Conservation (phyloP, 1,284 basidiomycete species). For the Cutaneotrichosporon curvatum region DNA sequence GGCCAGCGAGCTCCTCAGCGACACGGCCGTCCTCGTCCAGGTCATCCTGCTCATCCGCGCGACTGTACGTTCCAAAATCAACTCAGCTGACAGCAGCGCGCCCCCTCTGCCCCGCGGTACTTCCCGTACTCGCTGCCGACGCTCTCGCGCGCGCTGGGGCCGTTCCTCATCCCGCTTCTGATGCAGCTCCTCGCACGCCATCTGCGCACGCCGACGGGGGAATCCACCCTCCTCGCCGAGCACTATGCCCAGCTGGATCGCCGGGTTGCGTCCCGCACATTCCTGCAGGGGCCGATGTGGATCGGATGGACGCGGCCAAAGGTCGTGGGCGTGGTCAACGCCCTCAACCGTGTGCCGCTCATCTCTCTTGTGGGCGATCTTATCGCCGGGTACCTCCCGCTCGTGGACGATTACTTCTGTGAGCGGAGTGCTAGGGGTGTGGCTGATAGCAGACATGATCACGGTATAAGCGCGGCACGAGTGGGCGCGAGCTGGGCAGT, state of each 20-base stretch:
- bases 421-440: constrained; percentile 37
- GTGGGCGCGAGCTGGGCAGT: too few species aligned
- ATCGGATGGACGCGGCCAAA: constrained; percentile 74
- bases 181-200: constrained; percentile 32
- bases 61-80: constrained; percentile 4
- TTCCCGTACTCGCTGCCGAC: constrained; percentile 30
- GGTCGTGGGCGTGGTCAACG: constrained; percentile 57
- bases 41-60: constrained; percentile 49
- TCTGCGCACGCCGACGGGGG: constrained; percentile 22
- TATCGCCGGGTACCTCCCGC: constrained; percentile 79
- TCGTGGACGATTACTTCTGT: constrained; percentile 95
- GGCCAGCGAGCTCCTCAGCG: constrained; percentile 32
- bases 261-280: constrained; percentile 68
- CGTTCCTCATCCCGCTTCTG: constrained; percentile 33
- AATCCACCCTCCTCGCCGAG: constrained; percentile 28
- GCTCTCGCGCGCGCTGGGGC: constrained; percentile 29
- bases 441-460: constrained; percentile 14
- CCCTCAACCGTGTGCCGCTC: constrained; percentile 60
- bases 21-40: constrained; percentile 50
- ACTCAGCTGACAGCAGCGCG: constrained; percentile 3
- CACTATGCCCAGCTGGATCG: constrained; percentile 77
- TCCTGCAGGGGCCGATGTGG: constrained; percentile 85
- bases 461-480: not conserved
- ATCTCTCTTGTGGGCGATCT: constrained; percentile 69
- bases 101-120: constrained; percentile 9